Percentiles rank a stretch among this genome's conserved stretches.
These are phyloP conservation scores for Dipodascopsis uninucleata DNA, from an alignment of 805 yeast genomes.

Conservation along the genomic window DNA sequence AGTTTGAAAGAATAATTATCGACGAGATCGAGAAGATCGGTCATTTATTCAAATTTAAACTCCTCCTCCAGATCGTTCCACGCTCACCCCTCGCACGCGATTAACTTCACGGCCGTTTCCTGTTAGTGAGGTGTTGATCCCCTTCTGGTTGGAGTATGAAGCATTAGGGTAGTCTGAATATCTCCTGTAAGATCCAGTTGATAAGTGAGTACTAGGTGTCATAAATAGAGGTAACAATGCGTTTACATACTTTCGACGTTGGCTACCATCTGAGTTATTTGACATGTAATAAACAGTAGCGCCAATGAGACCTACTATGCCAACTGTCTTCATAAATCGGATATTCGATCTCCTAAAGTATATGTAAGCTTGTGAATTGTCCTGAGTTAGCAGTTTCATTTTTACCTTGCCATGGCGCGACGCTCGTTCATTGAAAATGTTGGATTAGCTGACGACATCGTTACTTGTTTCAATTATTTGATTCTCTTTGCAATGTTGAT, in stretches of 20 bases:
- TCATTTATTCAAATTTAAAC: slow-evolving; percentile 7
- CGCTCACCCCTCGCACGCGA: no score
- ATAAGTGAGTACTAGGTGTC: not conserved
- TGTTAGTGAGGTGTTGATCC: slow-evolving; percentile 13
- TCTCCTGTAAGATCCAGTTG: not conserved
- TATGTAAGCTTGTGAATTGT: no score
- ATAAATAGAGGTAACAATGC: not conserved
- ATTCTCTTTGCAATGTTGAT: no score
- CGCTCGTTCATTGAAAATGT: no score
- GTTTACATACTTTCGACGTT: not conserved
- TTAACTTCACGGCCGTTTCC: slow-evolving; percentile 13
- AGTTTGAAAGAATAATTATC: no score
- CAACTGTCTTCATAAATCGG: slow-evolving; percentile 15
- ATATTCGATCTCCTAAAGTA: slow-evolving; percentile 10
- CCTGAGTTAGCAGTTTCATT: no score
- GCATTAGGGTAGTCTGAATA: slow-evolving; percentile 17
- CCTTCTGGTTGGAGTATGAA: slow-evolving; percentile 17
- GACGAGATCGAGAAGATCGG: no score
- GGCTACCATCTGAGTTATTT: slow-evolving; percentile 1
- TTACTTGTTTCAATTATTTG: no score
- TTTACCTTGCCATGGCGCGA: no score
- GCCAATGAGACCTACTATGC: slow-evolving; percentile 12
- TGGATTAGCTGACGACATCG: no score
- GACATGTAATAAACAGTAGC: slow-evolving; percentile 11
- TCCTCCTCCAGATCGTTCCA: slow-evolving; percentile 25